A percentile compares a stretch with the other conserved stretches of the same genome.
Evolutionary conservation across 108 stramenopile species (phyloP).

Genomic region (Fragilaria radians): DNA sequence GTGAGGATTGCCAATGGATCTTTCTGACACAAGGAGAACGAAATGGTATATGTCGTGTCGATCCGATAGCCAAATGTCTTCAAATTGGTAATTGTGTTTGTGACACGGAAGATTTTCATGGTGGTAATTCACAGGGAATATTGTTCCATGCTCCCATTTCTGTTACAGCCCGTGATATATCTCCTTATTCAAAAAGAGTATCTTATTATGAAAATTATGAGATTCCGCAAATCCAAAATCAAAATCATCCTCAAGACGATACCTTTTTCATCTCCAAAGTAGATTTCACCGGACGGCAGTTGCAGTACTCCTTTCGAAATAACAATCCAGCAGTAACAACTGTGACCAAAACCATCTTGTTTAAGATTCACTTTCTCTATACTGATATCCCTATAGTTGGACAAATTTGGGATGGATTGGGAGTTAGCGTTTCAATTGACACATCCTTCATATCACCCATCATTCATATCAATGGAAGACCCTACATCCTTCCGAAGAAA

Average conservation of each 20-base stretch:
- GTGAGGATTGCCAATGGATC: slow-evolving; percentile 1
- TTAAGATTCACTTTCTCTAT: not conserved
- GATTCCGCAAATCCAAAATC: not conserved
- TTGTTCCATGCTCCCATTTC: not conserved
- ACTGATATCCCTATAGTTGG: not conserved
- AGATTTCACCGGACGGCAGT: not conserved
- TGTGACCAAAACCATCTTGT: not conserved
- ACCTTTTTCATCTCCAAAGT: slow-evolving; percentile 1
- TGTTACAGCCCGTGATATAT: not conserved
- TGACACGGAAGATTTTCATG: not conserved
- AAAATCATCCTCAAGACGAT: not conserved
- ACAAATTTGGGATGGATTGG: not conserved
- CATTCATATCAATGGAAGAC: not conserved
- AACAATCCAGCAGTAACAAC: not conserved
- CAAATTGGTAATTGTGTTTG: not conserved
- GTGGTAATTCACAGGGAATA: not conserved
- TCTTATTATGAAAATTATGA: not conserved
- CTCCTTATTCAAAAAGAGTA: not conserved
- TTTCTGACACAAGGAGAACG: slow-evolving; percentile 1
- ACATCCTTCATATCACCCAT: not conserved
- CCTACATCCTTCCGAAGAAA: not conserved
- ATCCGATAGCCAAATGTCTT: not conserved
- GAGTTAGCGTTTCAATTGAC: not conserved
- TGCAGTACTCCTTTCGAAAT: not conserved
- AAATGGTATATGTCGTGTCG: not conserved